Base-by-base conservation (phyloP, 2,329 filamentous ascomycete species). In the Stemphylium beticola region DNA sequence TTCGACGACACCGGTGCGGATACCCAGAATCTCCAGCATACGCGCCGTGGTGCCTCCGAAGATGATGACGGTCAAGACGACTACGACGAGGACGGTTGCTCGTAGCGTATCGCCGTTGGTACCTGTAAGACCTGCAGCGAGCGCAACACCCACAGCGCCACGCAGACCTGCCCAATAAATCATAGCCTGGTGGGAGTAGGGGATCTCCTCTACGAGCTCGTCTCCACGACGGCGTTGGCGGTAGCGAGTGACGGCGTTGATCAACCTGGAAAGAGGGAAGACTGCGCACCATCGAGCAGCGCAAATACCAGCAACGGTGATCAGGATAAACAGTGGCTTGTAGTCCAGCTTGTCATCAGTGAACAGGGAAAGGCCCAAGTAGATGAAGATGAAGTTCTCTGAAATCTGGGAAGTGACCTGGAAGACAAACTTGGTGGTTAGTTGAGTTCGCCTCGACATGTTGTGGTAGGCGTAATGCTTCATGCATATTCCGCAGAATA, bases 401-500 rank as follows among this genome's bases (percentile, higher is more conserved):
- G 93, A 96, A 40, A 99, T 79, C 76, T 99, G 95, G 3, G 95
- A 91, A 66, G 96, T 88, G 58, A 96, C 88, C 74, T 96, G 92
- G 79, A 99, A 99, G 53, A 97, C 84, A 77, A 96, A 99, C 76
- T 99, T 99, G 47, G 95, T 99, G 14, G 95, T 96, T 60, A 99
- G 87, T 74, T 99, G 95, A 1, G 95, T 98, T 58, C 95, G 88
- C 43, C 95, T 88, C 26, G 95, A 99, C 95, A 99, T 99, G 80
- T 99, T 99, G 83, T 98, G 97, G 79, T 99, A 99, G 59, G 95
- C 95, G 71, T 99, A 99, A 74, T 99, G 95, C 77, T 99, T 99
- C 60, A 99, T 82, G 10, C 95, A 98, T 66, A 99, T 99, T 50
- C 95, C 95, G 76, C 95, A 99, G 81, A 99, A 99, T 1, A 99